phyloP scores from a whole-genome alignment of 108 stramenopile species.

The Seminavis robusta region DNA sequence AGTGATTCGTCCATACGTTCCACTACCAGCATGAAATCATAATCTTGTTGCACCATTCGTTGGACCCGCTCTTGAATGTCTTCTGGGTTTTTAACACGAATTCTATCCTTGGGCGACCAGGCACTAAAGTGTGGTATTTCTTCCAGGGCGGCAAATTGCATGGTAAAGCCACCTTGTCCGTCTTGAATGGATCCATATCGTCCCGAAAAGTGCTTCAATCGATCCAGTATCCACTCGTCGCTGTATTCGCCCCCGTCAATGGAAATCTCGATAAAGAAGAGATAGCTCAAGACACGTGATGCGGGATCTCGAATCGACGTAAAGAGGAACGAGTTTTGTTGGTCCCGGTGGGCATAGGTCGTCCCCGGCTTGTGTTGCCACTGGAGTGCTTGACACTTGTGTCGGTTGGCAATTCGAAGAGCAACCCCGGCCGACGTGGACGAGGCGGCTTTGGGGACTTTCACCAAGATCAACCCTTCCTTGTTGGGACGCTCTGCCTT shows the following conservation, averaged over 20 bases:
- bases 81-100: slow-evolving; percentile 4
- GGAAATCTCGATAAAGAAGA: slow-evolving; percentile 21
- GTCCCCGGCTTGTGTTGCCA: slow-evolving; percentile 10
- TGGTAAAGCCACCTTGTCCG: slow-evolving; percentile 38
- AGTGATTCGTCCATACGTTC: slow-evolving; percentile 57
- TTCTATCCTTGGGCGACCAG: slow-evolving; percentile 12
- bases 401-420: slow-evolving; percentile 22
- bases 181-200: neutral
- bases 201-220: neutral
- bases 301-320: slow-evolving; percentile 23
- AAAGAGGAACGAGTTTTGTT: slow-evolving; percentile 7
- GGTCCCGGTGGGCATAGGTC: neutral
- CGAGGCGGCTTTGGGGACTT: slow-evolving; percentile 37
- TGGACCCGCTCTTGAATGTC: slow-evolving; percentile 16
- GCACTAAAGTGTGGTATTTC: slow-evolving; percentile 1
- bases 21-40: slow-evolving; percentile 40
- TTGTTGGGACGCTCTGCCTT: neutral
- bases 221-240: neutral
- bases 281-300: slow-evolving; percentile 16
- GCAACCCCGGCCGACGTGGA: slow-evolving; percentile 31
- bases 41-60: slow-evolving; percentile 18
- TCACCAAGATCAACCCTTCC: slow-evolving; percentile 25
- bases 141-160: slow-evolving; percentile 11
- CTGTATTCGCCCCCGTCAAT: neutral
- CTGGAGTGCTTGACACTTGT: slow-evolving; percentile 4